Base-by-base conservation (phyloP, 208 protist species). In the Blechomonas ayalai region DNA sequence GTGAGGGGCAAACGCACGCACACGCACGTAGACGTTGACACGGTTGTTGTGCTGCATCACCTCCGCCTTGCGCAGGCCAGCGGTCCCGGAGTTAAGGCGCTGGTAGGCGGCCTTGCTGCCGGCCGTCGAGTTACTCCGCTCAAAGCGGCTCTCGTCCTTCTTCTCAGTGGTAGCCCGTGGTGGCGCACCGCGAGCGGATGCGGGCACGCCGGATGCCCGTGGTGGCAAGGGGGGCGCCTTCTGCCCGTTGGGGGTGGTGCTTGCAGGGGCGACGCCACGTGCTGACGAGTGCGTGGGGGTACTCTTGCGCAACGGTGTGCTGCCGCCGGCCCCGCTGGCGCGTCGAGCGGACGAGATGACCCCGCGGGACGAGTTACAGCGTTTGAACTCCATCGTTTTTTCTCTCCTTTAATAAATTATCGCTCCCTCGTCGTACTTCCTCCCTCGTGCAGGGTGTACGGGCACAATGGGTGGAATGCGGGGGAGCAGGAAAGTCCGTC, bases 21-120 rank as follows among this genome's bases (percentile, higher is more conserved):
- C 76, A 52, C 79, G 83, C 48, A 73, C 83, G 45, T 92, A 92
- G 16, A 92, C 79, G 52, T 83, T 91, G 23, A 91, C 78, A 13
- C 75, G 70, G 43, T 78, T 81, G 52, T 83, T 73, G 22, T 62
- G 55, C 45, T 68, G 60, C 3, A 62, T 47, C 23, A 18, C 46
- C 25, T 75, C 73, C 1, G 57, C 67, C 34, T 64, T 62, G 27
- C 67, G 56, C 42, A 74, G 48, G n/a, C 67, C 68, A 9, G 42
- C 28, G 0, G 41, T 47, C 13, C 42, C 60, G 9, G 75, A 82
- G 51, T 67, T 76, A 35, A 47, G 62, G n/a, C 82, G 69, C 41
- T 73, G 73, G 51, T 82, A 88, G 4, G 10, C 29, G 22, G 34
- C 53, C 40, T 59, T 71, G 49, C 59, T 73, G 50, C 66, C 60